Evolutionary conservation across 164 flowering plant species (phyloP), one percentile per base, ranked within the genome.

Genomic region (Akebia trifoliata): DNA sequence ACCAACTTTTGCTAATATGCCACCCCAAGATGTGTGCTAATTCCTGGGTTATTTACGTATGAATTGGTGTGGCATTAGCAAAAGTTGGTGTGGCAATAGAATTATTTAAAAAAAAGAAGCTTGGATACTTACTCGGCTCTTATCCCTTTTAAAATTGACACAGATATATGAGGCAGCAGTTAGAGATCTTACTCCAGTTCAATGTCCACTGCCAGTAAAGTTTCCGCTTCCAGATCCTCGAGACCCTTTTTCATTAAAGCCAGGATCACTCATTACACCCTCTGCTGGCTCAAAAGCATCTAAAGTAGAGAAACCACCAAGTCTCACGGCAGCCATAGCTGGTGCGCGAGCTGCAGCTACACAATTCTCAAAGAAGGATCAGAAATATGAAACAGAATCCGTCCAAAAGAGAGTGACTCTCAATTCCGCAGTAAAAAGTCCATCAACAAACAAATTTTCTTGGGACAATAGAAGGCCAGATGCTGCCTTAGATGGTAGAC

Each of bases 271-370:
- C 42, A 57, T 61, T 24, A 31, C 50, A 1, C 17, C 12, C 11
- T 31, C 46, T 10, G 21, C 61, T 22, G 57, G 68, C 49, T 52
- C 72, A 12, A 70, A 59, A 59, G 59, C 60, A 35, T 54, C 79
- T 36, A 60, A 64, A 51, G 60, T 62, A 34, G 84, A 76, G 26
- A 74, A 63, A 50, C 65, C 94, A 43, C 57, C 75, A 4, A 72
- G 53, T 56, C 86, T 87, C 21, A 66, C 4, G 48, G 81, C 76
- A 31, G 96, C 94, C 30, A 91, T 91, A 54, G 83, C 87, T 65
- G 96, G 96, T 62, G 97, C 94, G 31, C 75, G 79, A 54, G 84
- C 90, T 40, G 94, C 96, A 31, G 88, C 96, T 20, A 71, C 78
- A 21, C 96, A 87, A 61, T 87, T 80, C 64, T 74, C 92, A 25